A percentile compares a stretch with the other conserved stretches of the same genome.
phyloP scores from a whole-genome alignment of 768 basidiomycete species.

The Mrakia gelida region DNA sequence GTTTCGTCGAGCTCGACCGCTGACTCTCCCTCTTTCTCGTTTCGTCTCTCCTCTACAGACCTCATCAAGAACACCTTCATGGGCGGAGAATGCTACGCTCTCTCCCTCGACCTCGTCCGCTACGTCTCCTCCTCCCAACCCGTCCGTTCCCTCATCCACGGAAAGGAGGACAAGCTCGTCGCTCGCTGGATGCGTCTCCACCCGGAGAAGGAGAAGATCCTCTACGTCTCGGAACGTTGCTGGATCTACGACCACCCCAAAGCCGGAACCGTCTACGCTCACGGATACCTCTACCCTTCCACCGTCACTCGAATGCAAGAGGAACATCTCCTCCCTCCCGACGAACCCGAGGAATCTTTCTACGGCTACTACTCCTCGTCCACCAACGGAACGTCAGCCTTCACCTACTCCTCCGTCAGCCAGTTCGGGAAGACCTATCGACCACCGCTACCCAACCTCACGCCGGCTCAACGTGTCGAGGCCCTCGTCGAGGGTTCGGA shows the following conservation, averaged over 20 bases:
- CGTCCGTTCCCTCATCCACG: slow-evolving; percentile 63
- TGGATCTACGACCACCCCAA: slow-evolving; percentile 99
- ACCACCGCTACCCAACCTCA: slow-evolving; percentile 63
- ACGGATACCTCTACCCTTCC: slow-evolving; percentile 92
- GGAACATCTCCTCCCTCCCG: slow-evolving; percentile 28
- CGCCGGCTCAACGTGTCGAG: slow-evolving; percentile 69
- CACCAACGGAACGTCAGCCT: slow-evolving; percentile 36
- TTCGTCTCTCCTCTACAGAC: slow-evolving; percentile 33
- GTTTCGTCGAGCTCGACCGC: no score
- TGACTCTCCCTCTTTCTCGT: neutral
- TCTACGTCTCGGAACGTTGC: slow-evolving; percentile 88
- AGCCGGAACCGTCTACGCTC: slow-evolving; percentile 89
- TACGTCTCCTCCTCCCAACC: slow-evolving; percentile 75
- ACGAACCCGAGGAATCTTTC: neutral
- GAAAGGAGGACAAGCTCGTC: slow-evolving; percentile 84
- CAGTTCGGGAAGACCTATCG: slow-evolving; percentile 74
- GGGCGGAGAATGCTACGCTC: slow-evolving; percentile 88
- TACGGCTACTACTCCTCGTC: neutral
- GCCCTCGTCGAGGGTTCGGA: slow-evolving; percentile 88
- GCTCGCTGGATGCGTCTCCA: slow-evolving; percentile 88
- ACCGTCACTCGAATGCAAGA: slow-evolving; percentile 67
- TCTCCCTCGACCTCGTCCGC: slow-evolving; percentile 80
- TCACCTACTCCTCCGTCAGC: slow-evolving; percentile 76
- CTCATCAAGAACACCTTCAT: slow-evolving; percentile 89
- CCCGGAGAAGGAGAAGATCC: slow-evolving; percentile 62